These are phyloP conservation scores for Saccharomycopsis phalli DNA, from an alignment of 1,139 yeast genomes.

Conservation along the genomic window DNA sequence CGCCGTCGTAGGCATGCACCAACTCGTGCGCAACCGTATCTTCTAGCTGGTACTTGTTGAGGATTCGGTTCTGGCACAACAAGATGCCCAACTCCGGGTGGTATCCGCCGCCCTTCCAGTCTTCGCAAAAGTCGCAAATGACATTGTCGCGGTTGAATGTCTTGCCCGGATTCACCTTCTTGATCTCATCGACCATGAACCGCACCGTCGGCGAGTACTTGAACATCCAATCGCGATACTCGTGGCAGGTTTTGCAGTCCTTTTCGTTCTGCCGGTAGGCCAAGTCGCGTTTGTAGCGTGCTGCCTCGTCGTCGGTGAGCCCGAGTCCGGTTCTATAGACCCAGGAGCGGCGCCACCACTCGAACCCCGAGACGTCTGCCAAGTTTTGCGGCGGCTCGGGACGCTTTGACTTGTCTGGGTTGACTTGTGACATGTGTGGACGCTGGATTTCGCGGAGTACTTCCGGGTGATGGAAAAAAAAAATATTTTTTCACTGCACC, in stretches of 20 bases:
- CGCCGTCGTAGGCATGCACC: constrained; percentile 87
- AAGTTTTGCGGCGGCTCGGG: constrained; percentile 13
- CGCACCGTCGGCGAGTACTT: constrained; percentile 76
- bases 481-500: no score
- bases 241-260: constrained; percentile 63
- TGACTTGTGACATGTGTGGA: no score
- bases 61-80: constrained; percentile 77
- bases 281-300: constrained; percentile 51
- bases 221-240: constrained; percentile 71
- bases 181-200: constrained; percentile 81
- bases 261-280: constrained; percentile 34
- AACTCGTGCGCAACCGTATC: constrained; percentile 89
- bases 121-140: constrained; percentile 78
- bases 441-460: no score
- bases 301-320: constrained; percentile 41
- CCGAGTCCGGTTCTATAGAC: constrained; percentile 71
- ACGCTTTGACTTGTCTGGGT: constrained; percentile 2
- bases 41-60: constrained; percentile 74
- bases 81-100: constrained; percentile 83
- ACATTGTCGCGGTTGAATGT: constrained; percentile 36
- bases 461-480: no score
- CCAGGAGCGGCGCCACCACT: constrained; percentile 75
- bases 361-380: constrained; percentile 40
- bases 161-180: constrained; percentile 33
- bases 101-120: constrained; percentile 72